A percentile compares a stretch with the other conserved stretches of the same genome.
Evolutionary conservation across 331 rosid genomes (phyloP).

Genomic region (Telfairia occidentalis): DNA sequence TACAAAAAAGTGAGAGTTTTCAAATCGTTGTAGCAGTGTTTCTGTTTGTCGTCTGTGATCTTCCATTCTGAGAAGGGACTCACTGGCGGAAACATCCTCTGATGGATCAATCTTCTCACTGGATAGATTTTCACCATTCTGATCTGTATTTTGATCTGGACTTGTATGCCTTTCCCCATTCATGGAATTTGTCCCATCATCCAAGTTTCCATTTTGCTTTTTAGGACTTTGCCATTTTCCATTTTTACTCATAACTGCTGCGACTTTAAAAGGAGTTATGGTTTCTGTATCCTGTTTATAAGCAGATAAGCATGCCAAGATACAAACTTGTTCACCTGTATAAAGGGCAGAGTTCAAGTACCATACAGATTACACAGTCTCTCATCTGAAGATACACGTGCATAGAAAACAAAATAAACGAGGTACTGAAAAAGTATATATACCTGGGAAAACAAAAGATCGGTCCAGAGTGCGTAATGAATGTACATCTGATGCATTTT

Average conservation of each 20-base stretch:
- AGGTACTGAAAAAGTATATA: conserved; percentile 16
- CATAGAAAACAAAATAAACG: conserved; percentile 15
- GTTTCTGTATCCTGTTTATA: conserved; percentile 67
- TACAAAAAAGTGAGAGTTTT: conserved; percentile 84
- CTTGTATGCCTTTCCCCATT: conserved; percentile 29
- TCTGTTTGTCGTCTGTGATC: conserved; percentile 54
- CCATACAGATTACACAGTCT: conserved; percentile 13
- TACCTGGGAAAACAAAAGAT: conserved; percentile 89
- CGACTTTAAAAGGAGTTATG: conserved; percentile 66
- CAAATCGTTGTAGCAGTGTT: conserved; percentile 52
- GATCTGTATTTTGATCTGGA: conserved; percentile 30
- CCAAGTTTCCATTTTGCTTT: conserved; percentile 40
- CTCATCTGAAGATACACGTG: conserved; percentile 20
- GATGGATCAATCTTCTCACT: conserved; percentile 20
- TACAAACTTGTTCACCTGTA: conserved; percentile 86
- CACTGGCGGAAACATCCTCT: conserved; percentile 39
- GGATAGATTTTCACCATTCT: conserved; percentile 34
- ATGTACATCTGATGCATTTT: conserved; percentile 49
- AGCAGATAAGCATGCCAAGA: conserved; percentile 91
- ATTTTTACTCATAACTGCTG: conserved; percentile 58
- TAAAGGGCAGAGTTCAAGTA: conserved; percentile 35
- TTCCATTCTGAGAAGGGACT: conserved; percentile 58
- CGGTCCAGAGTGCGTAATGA: conserved; percentile 61
- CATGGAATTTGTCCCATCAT: conserved; percentile 25
- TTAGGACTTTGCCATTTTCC: conserved; percentile 36